These are phyloP conservation scores for Phialophora tarda DNA, from an alignment of 2,329 filamentous ascomycete genomes.

Conservation along the genomic window DNA sequence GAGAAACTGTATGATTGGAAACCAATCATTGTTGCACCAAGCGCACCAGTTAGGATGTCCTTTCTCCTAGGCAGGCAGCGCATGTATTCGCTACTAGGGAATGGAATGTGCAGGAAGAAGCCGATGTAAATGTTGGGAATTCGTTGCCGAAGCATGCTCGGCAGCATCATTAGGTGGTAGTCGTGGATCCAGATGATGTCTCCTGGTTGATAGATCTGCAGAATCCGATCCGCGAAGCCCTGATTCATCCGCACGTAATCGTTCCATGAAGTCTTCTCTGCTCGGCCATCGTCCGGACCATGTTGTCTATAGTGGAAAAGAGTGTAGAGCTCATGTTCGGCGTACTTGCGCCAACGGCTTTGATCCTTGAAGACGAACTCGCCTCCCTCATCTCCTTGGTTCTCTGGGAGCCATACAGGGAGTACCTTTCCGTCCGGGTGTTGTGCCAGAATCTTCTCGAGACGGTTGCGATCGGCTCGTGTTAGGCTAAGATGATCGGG, in stretches of 20 bases:
- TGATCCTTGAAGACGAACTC: conserved; percentile 78
- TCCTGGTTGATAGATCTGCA: conserved; percentile 87
- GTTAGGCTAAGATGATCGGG: conserved; percentile 74
- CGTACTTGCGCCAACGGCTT: conserved; percentile 83
- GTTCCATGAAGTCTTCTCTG: conserved; percentile 82
- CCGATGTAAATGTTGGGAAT: conserved; percentile 89
- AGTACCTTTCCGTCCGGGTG: conserved; percentile 78
- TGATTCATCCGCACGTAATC: conserved; percentile 95
- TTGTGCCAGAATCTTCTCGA: conserved; percentile 75
- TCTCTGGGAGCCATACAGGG: conserved; percentile 88
- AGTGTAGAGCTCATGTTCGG: conserved; percentile 88
- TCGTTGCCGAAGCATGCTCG: conserved; percentile 83
- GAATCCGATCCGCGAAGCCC: conserved; percentile 86
- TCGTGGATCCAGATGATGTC: conserved; percentile 94
- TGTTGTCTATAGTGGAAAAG: conserved; percentile 97
- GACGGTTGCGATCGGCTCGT: conserved; percentile 69
- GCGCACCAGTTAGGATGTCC: conserved; percentile 84
- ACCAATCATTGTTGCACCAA: conserved; percentile 90
- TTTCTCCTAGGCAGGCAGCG: conserved; percentile 86
- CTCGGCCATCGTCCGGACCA: conserved; percentile 82
- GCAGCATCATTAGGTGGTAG: conserved; percentile 89
- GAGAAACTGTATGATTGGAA: conserved; percentile 97
- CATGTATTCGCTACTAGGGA: conserved; percentile 95
- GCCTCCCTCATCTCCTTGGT: conserved; percentile 71
- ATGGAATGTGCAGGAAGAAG: conserved; percentile 92